Base-by-base conservation (phyloP, 768 basidiomycete species). In the Calocybe indica region DNA sequence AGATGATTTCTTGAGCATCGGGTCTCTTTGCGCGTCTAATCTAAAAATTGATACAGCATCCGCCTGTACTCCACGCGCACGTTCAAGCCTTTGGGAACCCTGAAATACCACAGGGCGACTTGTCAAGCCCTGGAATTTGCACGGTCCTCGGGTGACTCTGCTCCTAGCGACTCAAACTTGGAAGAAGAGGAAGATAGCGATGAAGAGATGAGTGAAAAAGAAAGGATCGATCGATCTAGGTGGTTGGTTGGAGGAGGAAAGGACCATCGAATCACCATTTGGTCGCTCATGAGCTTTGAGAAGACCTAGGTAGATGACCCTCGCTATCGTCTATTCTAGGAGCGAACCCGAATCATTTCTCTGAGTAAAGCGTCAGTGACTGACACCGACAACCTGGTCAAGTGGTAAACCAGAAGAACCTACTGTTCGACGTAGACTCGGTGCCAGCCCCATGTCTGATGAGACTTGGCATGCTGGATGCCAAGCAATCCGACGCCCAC, bases 101-200 rank as follows among this genome's bases (percentile, higher is more conserved):
- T 98, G 6, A 70, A 70, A 22, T 89, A 91, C 60, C 95, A 97
- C 69, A 88, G 89, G 52, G 74, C 76, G 7, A 77, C 75, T 10
- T 86, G 88, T 48, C 88, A 94, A 54, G 74, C 79, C 4, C 55
- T 96, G 13, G 74, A 79, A 3, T 97, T 97, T 59, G 82, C 86
- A 14, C 59, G 63, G 12, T 9, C 29, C 7, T 7, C 30, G 12
- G 6, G 22, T 11, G 11, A 12, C 28, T 10, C 6, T 29, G 31
- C 38, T 15, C 43, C 38, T 13, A 32, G 7, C 31, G 22, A 4
- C 22, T 22, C 22, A 22, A 22, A 22, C 1, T 4, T 4, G 9
- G 38, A 31, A 8, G 15, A 5, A 13, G 62, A 66, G n/a, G 61
- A 69, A 5, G 70, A 71, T 5, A 74, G 75, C 6, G 80, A 78